A percentile compares a stretch with the other conserved stretches of the same genome.
Conservation (phyloP, 2,329 filamentous ascomycete genomes). For the Cladosporium austrohemisphaericum region DNA sequence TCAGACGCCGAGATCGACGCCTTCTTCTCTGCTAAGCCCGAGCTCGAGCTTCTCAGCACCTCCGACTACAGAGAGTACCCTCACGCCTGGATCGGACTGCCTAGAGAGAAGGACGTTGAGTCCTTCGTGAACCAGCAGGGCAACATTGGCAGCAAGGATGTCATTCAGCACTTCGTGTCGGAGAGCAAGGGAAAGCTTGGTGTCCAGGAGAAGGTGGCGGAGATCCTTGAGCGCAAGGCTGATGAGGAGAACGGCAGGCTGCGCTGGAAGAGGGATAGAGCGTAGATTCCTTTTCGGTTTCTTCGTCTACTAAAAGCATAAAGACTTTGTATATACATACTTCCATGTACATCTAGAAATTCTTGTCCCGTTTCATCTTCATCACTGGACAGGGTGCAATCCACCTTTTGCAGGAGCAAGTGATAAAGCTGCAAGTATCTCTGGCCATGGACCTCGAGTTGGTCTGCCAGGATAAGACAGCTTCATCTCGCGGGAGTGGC, state of each 20-base stretch:
- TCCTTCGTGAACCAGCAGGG: conserved; percentile 33
- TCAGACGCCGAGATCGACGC: conserved; percentile 54
- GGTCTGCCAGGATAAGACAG: no score
- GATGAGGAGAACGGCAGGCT: conserved; percentile 1
- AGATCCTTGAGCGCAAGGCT: conserved; percentile 53
- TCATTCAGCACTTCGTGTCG: conserved; percentile 39
- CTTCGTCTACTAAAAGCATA: not conserved
- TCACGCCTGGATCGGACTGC: conserved; percentile 65
- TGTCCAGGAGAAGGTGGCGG: conserved; percentile 57
- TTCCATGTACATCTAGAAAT: not conserved
- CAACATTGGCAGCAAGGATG: conserved; percentile 32
- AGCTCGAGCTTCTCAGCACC: conserved; percentile 58
- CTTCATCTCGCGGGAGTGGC: no score
- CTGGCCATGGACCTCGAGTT: no score
- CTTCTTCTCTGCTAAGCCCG: conserved; percentile 62
- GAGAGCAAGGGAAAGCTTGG: conserved; percentile 45
- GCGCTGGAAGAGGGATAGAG: conserved; percentile 9
- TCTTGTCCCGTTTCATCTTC: not conserved
- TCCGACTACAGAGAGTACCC: conserved; percentile 67
- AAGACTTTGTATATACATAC: conserved; percentile 2
- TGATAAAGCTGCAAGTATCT: no score
- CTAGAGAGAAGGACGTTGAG: conserved; percentile 63
- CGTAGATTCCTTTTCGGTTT: not conserved
- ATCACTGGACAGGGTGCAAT: no score
- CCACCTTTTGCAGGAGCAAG: no score